These are phyloP conservation scores for Agastache rugosa DNA, from an alignment of 257 asterid species.

Conservation along the genomic window DNA sequence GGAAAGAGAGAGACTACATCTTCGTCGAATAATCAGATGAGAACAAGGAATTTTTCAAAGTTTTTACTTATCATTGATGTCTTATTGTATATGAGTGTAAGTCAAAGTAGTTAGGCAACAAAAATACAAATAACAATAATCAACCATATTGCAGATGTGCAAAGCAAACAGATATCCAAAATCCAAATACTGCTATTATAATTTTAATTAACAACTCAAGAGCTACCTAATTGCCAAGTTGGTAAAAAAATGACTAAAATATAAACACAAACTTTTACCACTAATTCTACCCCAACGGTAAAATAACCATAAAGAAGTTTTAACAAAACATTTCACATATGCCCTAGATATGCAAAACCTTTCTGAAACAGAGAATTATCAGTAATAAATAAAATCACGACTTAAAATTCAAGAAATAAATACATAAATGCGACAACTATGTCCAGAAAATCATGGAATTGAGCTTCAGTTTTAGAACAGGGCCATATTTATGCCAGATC, in stretches of 20 bases:
- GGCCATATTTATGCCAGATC: conserved; percentile 42
- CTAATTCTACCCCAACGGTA: conserved; percentile 16
- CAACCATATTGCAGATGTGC: conserved; percentile 27
- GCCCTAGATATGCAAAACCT: conserved; percentile 21
- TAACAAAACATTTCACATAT: neutral
- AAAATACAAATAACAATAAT: neutral
- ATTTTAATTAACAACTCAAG: conserved; percentile 2
- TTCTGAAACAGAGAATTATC: neutral
- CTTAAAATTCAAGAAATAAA: neutral
- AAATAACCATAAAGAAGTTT: conserved; percentile 11
- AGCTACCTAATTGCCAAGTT: conserved; percentile 25
- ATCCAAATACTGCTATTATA: neutral
- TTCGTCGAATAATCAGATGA: neutral
- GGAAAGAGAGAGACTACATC: neutral
- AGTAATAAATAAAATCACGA: conserved; percentile 15
- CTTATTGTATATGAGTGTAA: neutral
- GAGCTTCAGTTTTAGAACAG: conserved; percentile 24
- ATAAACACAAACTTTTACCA: conserved; percentile 12
- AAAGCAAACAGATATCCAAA: conserved; percentile 24
- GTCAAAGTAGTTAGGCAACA: conserved; percentile 39
- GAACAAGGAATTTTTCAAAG: neutral
- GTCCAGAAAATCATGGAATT: conserved; percentile 24
- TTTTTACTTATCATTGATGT: conserved; percentile 5
- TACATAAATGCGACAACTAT: neutral
- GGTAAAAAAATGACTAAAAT: conserved; percentile 23